Evolutionary conservation across 352 stramenopile genomes (phyloP), one percentile per base, ranked within the genome.

Genomic region (Phytophthora syringae): DNA sequence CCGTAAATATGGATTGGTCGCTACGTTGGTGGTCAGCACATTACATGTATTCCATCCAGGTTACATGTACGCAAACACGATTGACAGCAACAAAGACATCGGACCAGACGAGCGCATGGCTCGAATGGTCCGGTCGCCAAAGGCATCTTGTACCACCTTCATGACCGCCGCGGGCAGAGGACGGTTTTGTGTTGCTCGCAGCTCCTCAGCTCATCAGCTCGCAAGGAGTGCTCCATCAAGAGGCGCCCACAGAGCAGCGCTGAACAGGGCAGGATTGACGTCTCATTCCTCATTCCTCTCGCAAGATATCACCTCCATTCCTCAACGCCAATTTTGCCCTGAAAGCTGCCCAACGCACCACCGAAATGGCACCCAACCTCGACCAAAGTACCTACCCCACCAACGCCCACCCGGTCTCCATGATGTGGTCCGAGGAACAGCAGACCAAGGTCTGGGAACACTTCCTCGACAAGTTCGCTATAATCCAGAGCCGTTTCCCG

Each of bases 401-500:
- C 22, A 12, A 32, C n/a, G 27, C 27, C 47, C 27, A 55, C 22
- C 32, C 37, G 16, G 18, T 18, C 24, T 43, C 56, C 5, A 12
- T 15, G 7, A 20, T 50, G 27, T 56, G 45, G 45, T 44, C 34
- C 11, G 16, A 51, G 44, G 45, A 64, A 18, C 56, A 64, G 25
- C 45, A 64, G 3, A 57, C 45, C n/a, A 64, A 64, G 27, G 25
- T 51, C 11, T 64, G 45, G 42, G 43, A 50, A 7, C 60, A 67
- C 36, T 67, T 67, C 51, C 16, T 61, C 15, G 47, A 42, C 24
- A 61, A 61, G 44, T 67, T 67, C 30, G 20, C 60, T 21, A 49
- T 28, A n/a, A 53, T 67, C 30, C 60, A 67, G 20, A 67, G 60
- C 24, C 60, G 49, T 25, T 67, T 67, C 21, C 32, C 52, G 3